Percentiles rank a stretch among this genome's conserved stretches.
Evolutionary conservation across 2,329 filamentous ascomycete species (phyloP).

Genomic region (Byssothecium circinans): DNA sequence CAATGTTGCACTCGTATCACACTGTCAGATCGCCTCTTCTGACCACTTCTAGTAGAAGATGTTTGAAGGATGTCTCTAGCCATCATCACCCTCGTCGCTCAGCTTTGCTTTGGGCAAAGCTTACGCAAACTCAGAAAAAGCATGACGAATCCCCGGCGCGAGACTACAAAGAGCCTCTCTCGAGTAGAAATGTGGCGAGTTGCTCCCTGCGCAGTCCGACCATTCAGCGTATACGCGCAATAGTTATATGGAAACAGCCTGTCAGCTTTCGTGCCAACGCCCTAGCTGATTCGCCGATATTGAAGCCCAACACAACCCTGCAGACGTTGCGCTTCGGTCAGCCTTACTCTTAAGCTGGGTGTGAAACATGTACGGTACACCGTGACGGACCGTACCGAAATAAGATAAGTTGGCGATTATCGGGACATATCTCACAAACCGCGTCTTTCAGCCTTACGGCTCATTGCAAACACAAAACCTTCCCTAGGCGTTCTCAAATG

Average conservation of each 20-base stretch:
- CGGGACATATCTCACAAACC: background rate
- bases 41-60: no score
- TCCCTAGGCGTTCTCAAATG: background rate
- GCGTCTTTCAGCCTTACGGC: background rate
- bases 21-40: no score
- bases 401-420: background rate
- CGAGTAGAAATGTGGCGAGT: background rate
- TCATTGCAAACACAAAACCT: background rate
- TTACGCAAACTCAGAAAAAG: no score
- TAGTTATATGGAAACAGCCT: background rate
- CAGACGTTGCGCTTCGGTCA: background rate
- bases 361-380: background rate
- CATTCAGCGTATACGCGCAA: background rate
- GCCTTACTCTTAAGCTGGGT: background rate
- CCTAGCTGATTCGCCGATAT: background rate
- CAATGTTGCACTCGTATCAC: no score
- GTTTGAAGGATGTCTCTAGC: no score
- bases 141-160: no score
- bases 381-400: slow-evolving; percentile 3
- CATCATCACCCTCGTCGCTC: no score
- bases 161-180: no score
- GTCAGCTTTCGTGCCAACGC: background rate
- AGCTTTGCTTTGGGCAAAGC: background rate
- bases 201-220: background rate
- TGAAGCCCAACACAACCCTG: background rate